Evolutionary conservation across 2,329 filamentous ascomycete species (phyloP).

Genomic region (Stylonectria norvegica): DNA sequence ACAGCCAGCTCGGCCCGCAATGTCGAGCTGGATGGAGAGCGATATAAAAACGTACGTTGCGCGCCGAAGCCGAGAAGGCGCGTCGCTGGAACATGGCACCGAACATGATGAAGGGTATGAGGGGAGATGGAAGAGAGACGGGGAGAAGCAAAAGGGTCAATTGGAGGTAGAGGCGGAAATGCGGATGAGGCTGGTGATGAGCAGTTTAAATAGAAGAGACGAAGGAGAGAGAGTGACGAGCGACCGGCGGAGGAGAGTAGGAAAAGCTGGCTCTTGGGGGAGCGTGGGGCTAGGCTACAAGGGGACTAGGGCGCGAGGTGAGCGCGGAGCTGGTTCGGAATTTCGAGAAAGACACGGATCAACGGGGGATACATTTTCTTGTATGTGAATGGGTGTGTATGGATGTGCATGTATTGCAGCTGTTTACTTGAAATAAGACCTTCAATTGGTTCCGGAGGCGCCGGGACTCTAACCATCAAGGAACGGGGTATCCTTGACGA

Average conservation of each 20-base stretch:
- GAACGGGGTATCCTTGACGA: too few species aligned
- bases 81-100: conserved; percentile 68
- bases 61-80: conserved; percentile 76
- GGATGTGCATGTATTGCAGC: too few species aligned
- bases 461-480: too few species aligned
- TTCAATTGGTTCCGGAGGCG: conserved; percentile 8
- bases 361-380: conserved; percentile 2
- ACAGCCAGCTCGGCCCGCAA: too few species aligned
- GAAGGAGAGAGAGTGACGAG: not conserved
- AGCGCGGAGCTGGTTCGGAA: conserved; percentile 25
- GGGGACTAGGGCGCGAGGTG: conserved; percentile 10
- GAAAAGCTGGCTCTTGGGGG: not conserved
- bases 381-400: too few species aligned
- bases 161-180: conserved; percentile 20
- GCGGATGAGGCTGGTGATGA: conserved; percentile 14
- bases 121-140: conserved; percentile 15
- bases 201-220: conserved; percentile 14
- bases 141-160: conserved; percentile 13
- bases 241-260: not conserved
- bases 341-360: conserved; percentile 21
- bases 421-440: not conserved
- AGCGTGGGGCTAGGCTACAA: not conserved
- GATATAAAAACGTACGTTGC: conserved; percentile 57
- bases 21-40: not conserved
- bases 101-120: conserved; percentile 60